Conservation (phyloP, 2,329 filamentous ascomycete genomes). For the Trichophaea hybrida region DNA sequence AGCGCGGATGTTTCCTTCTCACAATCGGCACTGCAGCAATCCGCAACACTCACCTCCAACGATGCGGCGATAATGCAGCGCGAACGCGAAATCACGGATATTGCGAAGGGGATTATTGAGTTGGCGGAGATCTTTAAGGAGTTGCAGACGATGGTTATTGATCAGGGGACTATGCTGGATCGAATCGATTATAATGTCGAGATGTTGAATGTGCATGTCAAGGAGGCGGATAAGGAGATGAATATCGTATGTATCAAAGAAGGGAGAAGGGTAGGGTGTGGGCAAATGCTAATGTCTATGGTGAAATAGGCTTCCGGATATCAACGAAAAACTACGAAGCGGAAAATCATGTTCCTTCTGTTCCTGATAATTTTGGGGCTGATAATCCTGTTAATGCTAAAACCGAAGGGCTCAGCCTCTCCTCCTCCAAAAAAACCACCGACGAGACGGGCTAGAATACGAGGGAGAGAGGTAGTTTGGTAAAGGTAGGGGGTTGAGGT, state of each 20-base stretch:
- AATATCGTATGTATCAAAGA: conserved; percentile 43
- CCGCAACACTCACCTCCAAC: conserved; percentile 47
- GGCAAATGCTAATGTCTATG: neutral
- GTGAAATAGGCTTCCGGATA: conserved; percentile 55
- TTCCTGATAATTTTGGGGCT: conserved; percentile 70
- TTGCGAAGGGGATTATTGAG: conserved; percentile 95
- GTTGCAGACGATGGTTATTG: conserved; percentile 86
- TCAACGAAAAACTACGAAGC: conserved; percentile 73
- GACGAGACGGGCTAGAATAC: no score
- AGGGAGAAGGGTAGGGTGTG: neutral
- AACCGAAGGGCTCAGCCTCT: conserved; percentile 41
- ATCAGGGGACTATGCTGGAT: conserved; percentile 80
- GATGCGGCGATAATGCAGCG: conserved; percentile 78
- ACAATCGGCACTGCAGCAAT: conserved; percentile 60
- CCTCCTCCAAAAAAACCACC: neutral
- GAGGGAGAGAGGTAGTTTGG: no score
- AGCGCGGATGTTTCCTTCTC: conserved; percentile 88
- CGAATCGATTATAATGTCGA: conserved; percentile 98
- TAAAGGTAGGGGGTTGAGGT: no score
- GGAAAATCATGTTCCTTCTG: conserved; percentile 84
- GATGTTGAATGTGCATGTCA: conserved; percentile 83
- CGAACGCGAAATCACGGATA: conserved; percentile 93
- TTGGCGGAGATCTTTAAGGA: conserved; percentile 94
- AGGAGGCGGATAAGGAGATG: conserved; percentile 82
- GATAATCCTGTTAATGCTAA: conserved; percentile 70